These are phyloP conservation scores for Cryphonectria nitschkei DNA, from an alignment of 2,329 filamentous ascomycete genomes.

Conservation along the genomic window DNA sequence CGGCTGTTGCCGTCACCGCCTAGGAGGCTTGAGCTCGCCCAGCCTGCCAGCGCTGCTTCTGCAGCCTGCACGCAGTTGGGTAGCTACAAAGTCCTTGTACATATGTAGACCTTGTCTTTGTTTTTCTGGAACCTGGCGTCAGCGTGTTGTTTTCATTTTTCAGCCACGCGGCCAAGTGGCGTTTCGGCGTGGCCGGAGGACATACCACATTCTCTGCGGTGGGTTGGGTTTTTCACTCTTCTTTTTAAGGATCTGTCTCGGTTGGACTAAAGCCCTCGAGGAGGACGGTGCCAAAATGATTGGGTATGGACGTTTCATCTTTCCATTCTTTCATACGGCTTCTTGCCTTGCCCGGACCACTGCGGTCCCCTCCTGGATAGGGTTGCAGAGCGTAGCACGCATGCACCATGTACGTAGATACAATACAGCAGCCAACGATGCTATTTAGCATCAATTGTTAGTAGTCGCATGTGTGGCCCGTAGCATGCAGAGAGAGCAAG, in stretches of 20 bases:
- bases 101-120: slow-evolving; percentile 13
- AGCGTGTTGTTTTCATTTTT: slow-evolving; percentile 12
- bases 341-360: neutral
- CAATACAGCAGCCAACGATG: slow-evolving; percentile 7
- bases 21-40: slow-evolving; percentile 12
- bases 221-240: neutral
- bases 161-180: slow-evolving; percentile 27
- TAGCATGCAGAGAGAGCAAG: neutral
- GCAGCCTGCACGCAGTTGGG: neutral
- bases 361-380: slow-evolving; percentile 1
- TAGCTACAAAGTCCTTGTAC: slow-evolving; percentile 23
- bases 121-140: slow-evolving; percentile 16
- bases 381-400: slow-evolving; percentile 4
- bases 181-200: slow-evolving; percentile 27
- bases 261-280: slow-evolving; percentile 5
- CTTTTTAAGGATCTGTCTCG: slow-evolving; percentile 7
- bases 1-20: slow-evolving; percentile 27
- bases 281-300: slow-evolving; percentile 15
- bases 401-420: slow-evolving; percentile 11
- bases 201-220: slow-evolving; percentile 25
- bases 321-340: slow-evolving; percentile 6
- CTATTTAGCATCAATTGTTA: neutral
- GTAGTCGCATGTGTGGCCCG: neutral
- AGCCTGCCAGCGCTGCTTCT: neutral
- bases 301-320: slow-evolving; percentile 2